phyloP scores from a whole-genome alignment of 345 rosid species.

The Corchorus capsularis region DNA sequence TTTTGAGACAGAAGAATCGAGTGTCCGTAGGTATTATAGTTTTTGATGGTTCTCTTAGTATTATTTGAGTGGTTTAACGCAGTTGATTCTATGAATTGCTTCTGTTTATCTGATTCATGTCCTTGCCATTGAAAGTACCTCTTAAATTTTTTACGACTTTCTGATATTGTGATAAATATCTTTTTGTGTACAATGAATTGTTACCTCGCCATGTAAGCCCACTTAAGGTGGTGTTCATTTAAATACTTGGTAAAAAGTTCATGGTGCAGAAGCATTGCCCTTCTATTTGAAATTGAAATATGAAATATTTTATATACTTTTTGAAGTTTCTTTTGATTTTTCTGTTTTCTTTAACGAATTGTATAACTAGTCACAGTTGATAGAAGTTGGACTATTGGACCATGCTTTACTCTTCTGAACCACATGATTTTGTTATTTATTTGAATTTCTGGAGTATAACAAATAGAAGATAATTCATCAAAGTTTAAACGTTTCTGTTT shows the following conservation, averaged over 20 bases:
- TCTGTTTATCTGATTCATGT: constrained; percentile 1
- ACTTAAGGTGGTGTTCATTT: background rate
- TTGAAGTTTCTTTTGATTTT: background rate
- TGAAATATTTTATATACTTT: background rate
- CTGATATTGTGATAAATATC: background rate
- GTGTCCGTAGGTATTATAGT: constrained; percentile 56
- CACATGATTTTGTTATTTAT: background rate
- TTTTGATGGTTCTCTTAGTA: background rate
- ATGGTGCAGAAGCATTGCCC: background rate
- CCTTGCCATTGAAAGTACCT: background rate
- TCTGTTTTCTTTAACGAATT: background rate
- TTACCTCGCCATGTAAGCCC: background rate
- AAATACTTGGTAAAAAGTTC: background rate
- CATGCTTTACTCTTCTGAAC: background rate
- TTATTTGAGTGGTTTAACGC: background rate
- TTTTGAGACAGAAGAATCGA: constrained; percentile 75
- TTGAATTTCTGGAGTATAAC: background rate
- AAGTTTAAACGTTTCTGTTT: background rate
- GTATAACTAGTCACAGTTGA: background rate
- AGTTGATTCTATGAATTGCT: background rate
- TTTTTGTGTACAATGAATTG: background rate
- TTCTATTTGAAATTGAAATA: background rate
- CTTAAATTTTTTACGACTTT: background rate
- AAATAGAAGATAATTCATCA: background rate
- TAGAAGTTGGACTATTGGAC: background rate